Evolutionary conservation across 192 early-diverging fungal genomes (phyloP), one percentile per base, ranked within the genome.

Genomic region (Coemansia sp.): DNA sequence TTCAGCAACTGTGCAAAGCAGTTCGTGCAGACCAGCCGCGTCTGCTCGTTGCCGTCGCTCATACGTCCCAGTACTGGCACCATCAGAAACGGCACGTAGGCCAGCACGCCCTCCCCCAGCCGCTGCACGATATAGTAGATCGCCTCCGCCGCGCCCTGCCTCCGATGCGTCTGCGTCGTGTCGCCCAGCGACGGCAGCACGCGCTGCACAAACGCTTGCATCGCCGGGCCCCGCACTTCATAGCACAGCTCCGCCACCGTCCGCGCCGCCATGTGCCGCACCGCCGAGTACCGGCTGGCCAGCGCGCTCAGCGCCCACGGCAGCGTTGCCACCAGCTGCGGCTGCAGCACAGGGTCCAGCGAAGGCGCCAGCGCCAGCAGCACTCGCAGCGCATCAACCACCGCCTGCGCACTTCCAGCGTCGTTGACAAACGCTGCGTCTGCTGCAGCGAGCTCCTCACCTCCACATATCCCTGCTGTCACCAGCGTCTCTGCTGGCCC

Each of bases 1-100:
- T 94, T 94, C 59, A 99, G 92, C 42, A 99, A 78, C 55, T 92
- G 87, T 0, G 97, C 97, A 86, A 99, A 99, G 50, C 91, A 91
- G 62, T 92, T 92, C 20, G 97, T 98, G 58, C 85, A 89, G 2
- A 97, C 82, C 33, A 98, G 84, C 22, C 97, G 89, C 7, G 95
- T 91, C 29, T 84, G 81, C 63, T 96, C 94, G 55, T 99, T 88
- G 3, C 86, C 82, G 78, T 99, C 97, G 59, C 93, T 95, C 94
- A 99, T 99, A 10, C 95, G 88, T 29, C 93, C 92, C 19, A 99
- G 85, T 30, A 99, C 86, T 1, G 97, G 97, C 14, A 97, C 92
- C 56, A 99, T 91, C 63, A 99, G 72, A 67, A 99, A 99, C 13
- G 97, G 91, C n/a, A 98, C 90, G 67, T 97, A 99, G 3, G 97